Conservation (phyloP, 441 rosid genomes). For the Viola pubescens region DNA sequence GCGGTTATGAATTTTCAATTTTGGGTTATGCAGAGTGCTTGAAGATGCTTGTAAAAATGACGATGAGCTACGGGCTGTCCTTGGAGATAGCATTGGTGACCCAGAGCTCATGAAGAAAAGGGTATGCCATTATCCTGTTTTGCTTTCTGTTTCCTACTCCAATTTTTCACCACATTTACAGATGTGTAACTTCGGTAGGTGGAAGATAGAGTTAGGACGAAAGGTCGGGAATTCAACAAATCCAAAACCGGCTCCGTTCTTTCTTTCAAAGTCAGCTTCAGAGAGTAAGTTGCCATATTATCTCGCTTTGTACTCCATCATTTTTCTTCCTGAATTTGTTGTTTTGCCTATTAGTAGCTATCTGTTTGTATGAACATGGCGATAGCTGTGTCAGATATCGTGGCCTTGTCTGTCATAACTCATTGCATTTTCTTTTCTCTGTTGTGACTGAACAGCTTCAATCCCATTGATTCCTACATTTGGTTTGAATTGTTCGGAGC, state of each 20-base stretch:
- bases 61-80: constrained; percentile 78
- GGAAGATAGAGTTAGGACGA: constrained; percentile 70
- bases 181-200: constrained; percentile 29
- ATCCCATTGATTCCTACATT: constrained; percentile 65
- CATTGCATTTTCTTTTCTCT: background rate
- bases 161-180: background rate
- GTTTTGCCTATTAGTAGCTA: background rate
- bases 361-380: background rate
- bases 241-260: constrained; percentile 80
- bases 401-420: too few species aligned
- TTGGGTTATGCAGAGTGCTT: constrained; percentile 41
- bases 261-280: constrained; percentile 86
- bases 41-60: constrained; percentile 80
- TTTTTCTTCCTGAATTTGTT: background rate
- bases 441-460: constrained; percentile 49
- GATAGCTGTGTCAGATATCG: too few species aligned
- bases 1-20: background rate
- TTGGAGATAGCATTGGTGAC: constrained; percentile 86
- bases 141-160: background rate
- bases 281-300: constrained; percentile 43
- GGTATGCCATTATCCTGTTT: constrained; percentile 25
- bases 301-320: constrained; percentile 3
- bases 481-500: constrained; percentile 88
- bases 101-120: constrained; percentile 87
- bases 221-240: constrained; percentile 65